Base-by-base conservation (phyloP, 192 early-diverging fungal genomes). In the Coemansia pectinata region DNA sequence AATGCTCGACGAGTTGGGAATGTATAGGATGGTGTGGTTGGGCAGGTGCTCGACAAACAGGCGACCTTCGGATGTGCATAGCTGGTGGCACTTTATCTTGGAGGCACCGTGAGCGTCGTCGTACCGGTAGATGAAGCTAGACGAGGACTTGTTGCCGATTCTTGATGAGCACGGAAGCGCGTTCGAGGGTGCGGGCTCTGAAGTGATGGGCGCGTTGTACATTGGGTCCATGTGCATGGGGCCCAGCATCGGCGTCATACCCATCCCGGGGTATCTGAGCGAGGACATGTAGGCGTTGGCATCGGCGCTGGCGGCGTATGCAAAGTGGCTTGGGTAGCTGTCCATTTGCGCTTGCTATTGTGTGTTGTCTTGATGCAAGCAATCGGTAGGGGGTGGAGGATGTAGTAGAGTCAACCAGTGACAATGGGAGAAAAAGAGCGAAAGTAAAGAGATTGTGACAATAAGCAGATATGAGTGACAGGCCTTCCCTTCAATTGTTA, bases 261-360 rank as follows among this genome's bases (percentile, higher is more conserved):
- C 70, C 66, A 77, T 72, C 38, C 62, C 62, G 25, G 76, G 76
- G 62, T 69, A 72, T 41, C 70, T 65, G 23, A 74, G 68, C 1
- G 71, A 63, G 12, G 71, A 63, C 72, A 79, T 79, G 69, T 71
- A 74, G 25, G 63, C 63, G 9, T 66, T 45, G 34, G 71, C 71
- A 48, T 68, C 75, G 69, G 77, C 44, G 72, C 72, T 67, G 62
- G 77, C 34, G 60, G 77, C 72, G 48, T 79, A 79, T 79, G 72
- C 77, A 74, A 71, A 79, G 69, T 79, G 77, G 64, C 72, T 73
- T 41, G 74, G 77, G 72, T 79, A 79, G 68, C 59, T 73, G 62
- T 79, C 77, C 77, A 79, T 79, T 42, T 29, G 44, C n/a, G 44
- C 44, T 47, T n/a, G 44, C 44, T 47, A 47, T 48, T 48, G 52